These are phyloP conservation scores for Ophiosphaerella narmari DNA, from an alignment of 2,329 filamentous ascomycete species.

Conservation along the genomic window DNA sequence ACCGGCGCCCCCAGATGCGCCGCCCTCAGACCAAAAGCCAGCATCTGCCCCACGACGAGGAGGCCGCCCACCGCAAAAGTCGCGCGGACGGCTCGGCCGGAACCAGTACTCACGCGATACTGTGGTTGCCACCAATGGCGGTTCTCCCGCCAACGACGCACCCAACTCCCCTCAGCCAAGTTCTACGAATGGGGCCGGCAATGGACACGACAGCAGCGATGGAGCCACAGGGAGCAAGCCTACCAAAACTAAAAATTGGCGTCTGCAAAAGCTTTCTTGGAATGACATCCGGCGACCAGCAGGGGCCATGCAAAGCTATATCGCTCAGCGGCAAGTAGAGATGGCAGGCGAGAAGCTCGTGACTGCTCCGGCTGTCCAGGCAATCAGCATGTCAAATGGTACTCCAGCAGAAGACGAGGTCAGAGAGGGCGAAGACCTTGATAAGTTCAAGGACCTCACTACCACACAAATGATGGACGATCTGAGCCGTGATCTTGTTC, in stretches of 20 bases:
- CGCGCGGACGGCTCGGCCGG: slow-evolving; percentile 41
- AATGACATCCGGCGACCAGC: slow-evolving; percentile 86
- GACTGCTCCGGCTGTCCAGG: slow-evolving; percentile 32
- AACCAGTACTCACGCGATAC: slow-evolving; percentile 46
- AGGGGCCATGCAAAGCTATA: slow-evolving; percentile 84
- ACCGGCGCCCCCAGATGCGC: slow-evolving; percentile 32
- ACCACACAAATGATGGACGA: slow-evolving; percentile 91
- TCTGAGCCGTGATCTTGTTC: slow-evolving; percentile 76
- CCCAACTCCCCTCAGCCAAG: slow-evolving; percentile 39
- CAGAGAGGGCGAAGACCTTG: slow-evolving; percentile 50
- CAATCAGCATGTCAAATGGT: slow-evolving; percentile 27
- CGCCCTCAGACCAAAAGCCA: slow-evolving; percentile 31
- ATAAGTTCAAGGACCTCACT: slow-evolving; percentile 71
- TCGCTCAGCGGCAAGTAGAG: slow-evolving; percentile 85
- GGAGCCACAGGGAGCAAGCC: slow-evolving; percentile 60
- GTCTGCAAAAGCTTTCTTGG: slow-evolving; percentile 70
- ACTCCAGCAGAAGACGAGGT: slow-evolving; percentile 20
- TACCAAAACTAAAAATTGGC: slow-evolving; percentile 63
- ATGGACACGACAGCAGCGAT: slow-evolving; percentile 58
- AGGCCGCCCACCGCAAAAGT: slow-evolving; percentile 41
- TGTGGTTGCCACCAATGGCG: slow-evolving; percentile 38
- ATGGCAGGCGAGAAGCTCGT: slow-evolving; percentile 65
- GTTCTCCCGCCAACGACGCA: slow-evolving; percentile 36
- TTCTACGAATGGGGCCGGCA: slow-evolving; percentile 38
- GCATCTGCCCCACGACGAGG: slow-evolving; percentile 37